Evolutionary conservation across 345 rosid genomes (phyloP).

Genomic region (Psidium friedrichsthalianum): DNA sequence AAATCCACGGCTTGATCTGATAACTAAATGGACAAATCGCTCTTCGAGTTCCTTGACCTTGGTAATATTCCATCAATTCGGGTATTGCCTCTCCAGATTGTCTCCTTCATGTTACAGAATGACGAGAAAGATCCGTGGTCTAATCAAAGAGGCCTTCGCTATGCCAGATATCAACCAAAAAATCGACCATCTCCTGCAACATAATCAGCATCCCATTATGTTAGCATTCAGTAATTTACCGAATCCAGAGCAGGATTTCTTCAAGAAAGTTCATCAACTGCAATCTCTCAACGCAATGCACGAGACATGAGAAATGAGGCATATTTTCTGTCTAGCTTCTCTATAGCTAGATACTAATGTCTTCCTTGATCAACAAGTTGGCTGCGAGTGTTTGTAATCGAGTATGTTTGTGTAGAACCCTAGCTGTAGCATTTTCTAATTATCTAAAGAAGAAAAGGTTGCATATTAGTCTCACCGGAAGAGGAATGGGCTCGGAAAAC

Average conservation of each 20-base stretch:
- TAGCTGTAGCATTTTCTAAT: neutral
- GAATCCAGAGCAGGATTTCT: neutral
- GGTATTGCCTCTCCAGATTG: neutral
- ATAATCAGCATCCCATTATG: neutral
- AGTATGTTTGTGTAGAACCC: neutral
- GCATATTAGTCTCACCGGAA: slow-evolving; percentile 41
- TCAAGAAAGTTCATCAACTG: neutral
- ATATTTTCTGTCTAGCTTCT: neutral
- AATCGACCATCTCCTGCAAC: slow-evolving; percentile 91
- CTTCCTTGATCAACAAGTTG: neutral
- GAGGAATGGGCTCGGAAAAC: slow-evolving; percentile 72
- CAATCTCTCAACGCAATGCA: neutral
- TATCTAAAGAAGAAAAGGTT: neutral
- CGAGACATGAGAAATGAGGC: neutral
- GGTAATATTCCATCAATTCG: neutral
- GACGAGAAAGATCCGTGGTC: neutral
- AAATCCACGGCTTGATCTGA: neutral
- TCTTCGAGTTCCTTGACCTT: neutral
- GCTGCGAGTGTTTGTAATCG: neutral
- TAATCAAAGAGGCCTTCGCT: slow-evolving; percentile 80
- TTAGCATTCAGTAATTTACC: neutral
- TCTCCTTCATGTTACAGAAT: neutral
- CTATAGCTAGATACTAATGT: neutral
- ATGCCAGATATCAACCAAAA: slow-evolving; percentile 84
- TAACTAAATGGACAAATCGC: neutral